phyloP scores from a whole-genome alignment of 1,139 yeast genomes.

The Yamadazyma spencermartinsiae region DNA sequence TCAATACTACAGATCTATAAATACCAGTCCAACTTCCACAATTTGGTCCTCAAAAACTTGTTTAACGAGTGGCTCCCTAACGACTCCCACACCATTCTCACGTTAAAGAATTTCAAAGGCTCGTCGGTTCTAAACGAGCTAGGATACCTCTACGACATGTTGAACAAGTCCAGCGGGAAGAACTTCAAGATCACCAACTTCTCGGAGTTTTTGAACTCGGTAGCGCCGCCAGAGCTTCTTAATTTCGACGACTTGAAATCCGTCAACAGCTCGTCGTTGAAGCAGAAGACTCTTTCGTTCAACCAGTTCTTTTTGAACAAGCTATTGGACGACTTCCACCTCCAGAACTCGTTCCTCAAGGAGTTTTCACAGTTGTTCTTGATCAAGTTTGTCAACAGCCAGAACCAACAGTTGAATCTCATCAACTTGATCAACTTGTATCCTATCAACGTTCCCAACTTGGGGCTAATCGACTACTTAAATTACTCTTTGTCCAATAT shows the following conservation, averaged over 20 bases:
- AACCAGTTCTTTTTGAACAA: conserved; percentile 58
- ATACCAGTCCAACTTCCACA: conserved; percentile 71
- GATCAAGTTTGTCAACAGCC: conserved; percentile 38
- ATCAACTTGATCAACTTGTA: conserved; percentile 23
- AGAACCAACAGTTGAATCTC: conserved; percentile 6
- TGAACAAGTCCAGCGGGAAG: conserved; percentile 73
- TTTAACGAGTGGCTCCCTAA: conserved; percentile 59
- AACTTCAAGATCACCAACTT: conserved; percentile 77
- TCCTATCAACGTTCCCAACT: conserved; percentile 5
- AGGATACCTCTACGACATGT: conserved; percentile 91
- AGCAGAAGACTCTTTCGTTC: conserved; percentile 52
- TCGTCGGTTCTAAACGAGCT: conserved; percentile 71
- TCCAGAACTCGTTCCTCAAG: conserved; percentile 20
- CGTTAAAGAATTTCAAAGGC: conserved; percentile 38
- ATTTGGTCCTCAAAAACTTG: conserved; percentile 57
- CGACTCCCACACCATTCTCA: conserved; percentile 27
- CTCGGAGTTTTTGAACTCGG: conserved; percentile 45
- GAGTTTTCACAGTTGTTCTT: conserved; percentile 25
- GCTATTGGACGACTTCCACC: conserved; percentile 48
- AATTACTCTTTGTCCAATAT: conserved; percentile 48
- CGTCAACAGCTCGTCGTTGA: conserved; percentile 35
- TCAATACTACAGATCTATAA: conserved; percentile 81
- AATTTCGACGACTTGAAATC: conserved; percentile 48
- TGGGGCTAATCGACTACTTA: conserved; percentile 46
- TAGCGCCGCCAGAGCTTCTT: conserved; percentile 49